Conservation (phyloP, 2,329 filamentous ascomycete species). For the Monilinia aucupariae region DNA sequence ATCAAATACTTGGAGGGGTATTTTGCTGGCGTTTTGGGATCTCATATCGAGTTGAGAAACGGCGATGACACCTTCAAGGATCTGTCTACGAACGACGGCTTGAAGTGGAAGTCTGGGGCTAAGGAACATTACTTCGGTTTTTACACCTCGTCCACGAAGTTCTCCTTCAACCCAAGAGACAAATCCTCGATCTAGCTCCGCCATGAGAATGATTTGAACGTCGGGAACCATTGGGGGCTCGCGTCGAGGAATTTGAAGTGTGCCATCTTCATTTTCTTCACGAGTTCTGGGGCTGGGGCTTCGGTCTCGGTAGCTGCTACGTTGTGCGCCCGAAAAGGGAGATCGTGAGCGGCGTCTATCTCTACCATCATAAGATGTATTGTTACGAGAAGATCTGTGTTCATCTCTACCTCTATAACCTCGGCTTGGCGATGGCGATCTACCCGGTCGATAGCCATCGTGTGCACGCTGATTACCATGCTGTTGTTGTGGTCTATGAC, state of each 20-base stretch:
- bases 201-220: slow-evolving; percentile 78
- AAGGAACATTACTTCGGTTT: slow-evolving; percentile 73
- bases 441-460: slow-evolving; percentile 50
- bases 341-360: slow-evolving; percentile 63
- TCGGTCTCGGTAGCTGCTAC: slow-evolving; percentile 56
- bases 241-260: slow-evolving; percentile 67
- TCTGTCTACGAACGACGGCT: slow-evolving; percentile 76
- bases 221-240: slow-evolving; percentile 75
- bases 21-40: slow-evolving; percentile 65
- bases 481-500: slow-evolving; percentile 33
- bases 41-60: slow-evolving; percentile 70
- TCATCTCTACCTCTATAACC: slow-evolving; percentile 26
- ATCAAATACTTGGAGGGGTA: slow-evolving; percentile 81
- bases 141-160: slow-evolving; percentile 67
- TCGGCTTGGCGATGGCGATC: slow-evolving; percentile 24
- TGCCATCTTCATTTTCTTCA: slow-evolving; percentile 51
- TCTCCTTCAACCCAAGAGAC: slow-evolving; percentile 74
- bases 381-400: slow-evolving; percentile 15
- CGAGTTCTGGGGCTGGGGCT: slow-evolving; percentile 62
- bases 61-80: slow-evolving; percentile 81
- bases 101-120: slow-evolving; percentile 70
- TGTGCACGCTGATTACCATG: slow-evolving; percentile 45
- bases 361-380: slow-evolving; percentile 31
- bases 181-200: slow-evolving; percentile 73
- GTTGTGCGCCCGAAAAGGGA: slow-evolving; percentile 46